Conservation (phyloP, 2,329 filamentous ascomycete species). For the Clonostachys chloroleuca region DNA sequence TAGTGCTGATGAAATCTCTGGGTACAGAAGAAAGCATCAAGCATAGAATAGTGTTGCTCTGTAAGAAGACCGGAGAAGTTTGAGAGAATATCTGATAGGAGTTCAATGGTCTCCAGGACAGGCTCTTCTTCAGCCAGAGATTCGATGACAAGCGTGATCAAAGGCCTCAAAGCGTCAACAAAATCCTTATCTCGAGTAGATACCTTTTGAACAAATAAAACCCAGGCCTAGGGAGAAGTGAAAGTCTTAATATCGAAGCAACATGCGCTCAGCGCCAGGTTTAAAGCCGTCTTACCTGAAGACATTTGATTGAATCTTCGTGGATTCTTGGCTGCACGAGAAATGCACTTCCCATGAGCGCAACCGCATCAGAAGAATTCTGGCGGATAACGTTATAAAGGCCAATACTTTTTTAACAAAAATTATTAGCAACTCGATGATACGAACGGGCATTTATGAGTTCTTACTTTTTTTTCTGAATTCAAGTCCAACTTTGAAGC, state of each 20-base stretch:
- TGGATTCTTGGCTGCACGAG: slow-evolving; percentile 27
- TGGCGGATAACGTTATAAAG: slow-evolving; percentile 32
- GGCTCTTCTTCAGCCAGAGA: slow-evolving; percentile 55
- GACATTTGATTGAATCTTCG: slow-evolving; percentile 54
- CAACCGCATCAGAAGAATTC: slow-evolving; percentile 31
- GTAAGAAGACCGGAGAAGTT: slow-evolving; percentile 62
- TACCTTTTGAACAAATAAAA: slow-evolving; percentile 65
- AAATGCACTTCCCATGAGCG: slow-evolving; percentile 33
- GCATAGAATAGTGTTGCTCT: slow-evolving; percentile 48
- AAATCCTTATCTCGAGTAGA: slow-evolving; percentile 53
- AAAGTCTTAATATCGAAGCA: background rate
- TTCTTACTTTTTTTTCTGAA: slow-evolving; percentile 33
- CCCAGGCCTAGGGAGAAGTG: slow-evolving; percentile 54
- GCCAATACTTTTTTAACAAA: slow-evolving; percentile 19
- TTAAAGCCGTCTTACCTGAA: slow-evolving; percentile 42
- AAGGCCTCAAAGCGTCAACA: slow-evolving; percentile 51
- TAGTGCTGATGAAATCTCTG: slow-evolving; percentile 55
- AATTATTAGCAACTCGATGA: slow-evolving; percentile 12
- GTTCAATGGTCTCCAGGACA: slow-evolving; percentile 57
- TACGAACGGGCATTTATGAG: no score
- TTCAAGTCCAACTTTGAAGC: slow-evolving; percentile 57
- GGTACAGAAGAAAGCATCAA: slow-evolving; percentile 57
- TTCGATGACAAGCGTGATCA: slow-evolving; percentile 56
- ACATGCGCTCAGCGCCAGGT: background rate
- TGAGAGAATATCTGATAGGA: slow-evolving; percentile 60